Conservation (phyloP, 768 basidiomycete species). For the Lentinula lateritia region DNA sequence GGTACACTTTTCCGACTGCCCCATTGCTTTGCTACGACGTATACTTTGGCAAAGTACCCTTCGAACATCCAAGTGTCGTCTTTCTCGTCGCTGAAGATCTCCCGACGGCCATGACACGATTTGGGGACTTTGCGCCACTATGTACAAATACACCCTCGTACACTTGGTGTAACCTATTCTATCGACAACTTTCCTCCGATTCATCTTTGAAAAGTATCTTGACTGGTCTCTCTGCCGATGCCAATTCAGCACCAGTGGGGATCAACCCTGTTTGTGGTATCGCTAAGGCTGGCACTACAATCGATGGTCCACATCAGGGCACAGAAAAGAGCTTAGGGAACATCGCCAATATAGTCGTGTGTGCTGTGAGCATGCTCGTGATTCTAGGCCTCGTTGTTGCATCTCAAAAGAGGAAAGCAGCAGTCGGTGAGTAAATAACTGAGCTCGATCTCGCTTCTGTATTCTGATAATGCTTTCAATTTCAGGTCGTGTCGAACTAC, state of each 20-base stretch:
- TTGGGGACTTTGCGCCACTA: constrained; percentile 69
- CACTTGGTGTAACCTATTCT: constrained; percentile 94
- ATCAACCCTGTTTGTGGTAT: constrained; percentile 81
- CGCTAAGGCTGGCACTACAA: constrained; percentile 47
- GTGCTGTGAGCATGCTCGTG: constrained; percentile 65
- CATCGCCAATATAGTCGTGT: constrained; percentile 81
- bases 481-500: constrained; percentile 67
- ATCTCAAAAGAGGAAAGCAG: constrained; percentile 70
- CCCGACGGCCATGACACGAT: constrained; percentile 37
- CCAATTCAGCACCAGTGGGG: constrained; percentile 67
- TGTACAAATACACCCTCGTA: constrained; percentile 73
- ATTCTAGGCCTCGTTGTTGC: constrained; percentile 50
- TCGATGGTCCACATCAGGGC: constrained; percentile 23
- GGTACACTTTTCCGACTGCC: background rate
- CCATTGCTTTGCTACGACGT: background rate
- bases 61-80: background rate
- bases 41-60: background rate
- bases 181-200: constrained; percentile 47
- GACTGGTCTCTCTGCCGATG: constrained; percentile 35
- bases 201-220: constrained; percentile 25
- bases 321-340: constrained; percentile 47
- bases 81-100: background rate
- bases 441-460: background rate
- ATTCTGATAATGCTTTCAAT: constrained; percentile 1
- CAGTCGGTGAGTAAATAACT: constrained; percentile 60